Percentiles rank a stretch among this genome's conserved stretches.
Conservation (phyloP, 176 grass and related monocot genomes). For the Areca catechu region DNA sequence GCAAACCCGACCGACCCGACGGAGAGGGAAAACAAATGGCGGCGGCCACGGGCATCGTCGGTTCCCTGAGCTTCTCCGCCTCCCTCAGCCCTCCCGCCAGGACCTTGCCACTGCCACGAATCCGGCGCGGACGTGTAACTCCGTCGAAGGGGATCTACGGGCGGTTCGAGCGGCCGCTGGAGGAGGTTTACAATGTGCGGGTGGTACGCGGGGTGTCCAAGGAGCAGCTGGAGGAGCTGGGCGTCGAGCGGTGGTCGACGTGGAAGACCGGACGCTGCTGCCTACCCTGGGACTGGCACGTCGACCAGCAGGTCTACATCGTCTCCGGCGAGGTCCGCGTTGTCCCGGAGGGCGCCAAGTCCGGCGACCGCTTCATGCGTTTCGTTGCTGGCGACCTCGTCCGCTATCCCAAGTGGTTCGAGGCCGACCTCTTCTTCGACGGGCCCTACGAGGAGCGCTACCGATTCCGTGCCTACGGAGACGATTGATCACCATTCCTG, state of each 20-base stretch:
- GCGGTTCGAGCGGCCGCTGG: conserved; percentile 30
- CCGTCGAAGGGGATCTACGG: not conserved
- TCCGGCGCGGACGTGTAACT: too few relatives aligned
- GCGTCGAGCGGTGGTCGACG: conserved; percentile 35
- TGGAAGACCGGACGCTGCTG: conserved; percentile 74
- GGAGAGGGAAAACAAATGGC: not conserved
- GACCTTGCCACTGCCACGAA: too few relatives aligned
- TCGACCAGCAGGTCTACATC: conserved; percentile 85
- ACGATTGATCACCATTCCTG: conserved; percentile 16
- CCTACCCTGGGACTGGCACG: conserved; percentile 91
- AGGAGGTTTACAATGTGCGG: conserved; percentile 79
- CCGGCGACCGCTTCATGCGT: conserved; percentile 70
- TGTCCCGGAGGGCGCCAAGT: conserved; percentile 55
- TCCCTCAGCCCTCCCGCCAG: not conserved
- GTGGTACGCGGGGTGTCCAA: conserved; percentile 53
- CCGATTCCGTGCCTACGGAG: conserved; percentile 67
- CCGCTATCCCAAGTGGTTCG: conserved; percentile 80
- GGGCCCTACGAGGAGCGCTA: conserved; percentile 90
- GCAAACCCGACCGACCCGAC: too few relatives aligned
- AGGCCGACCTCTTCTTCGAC: conserved; percentile 88
- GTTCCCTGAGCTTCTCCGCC: not conserved
- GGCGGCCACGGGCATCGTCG: not conserved
- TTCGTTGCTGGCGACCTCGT: conserved; percentile 89
- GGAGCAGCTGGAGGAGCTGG: conserved; percentile 16
- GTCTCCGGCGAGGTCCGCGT: conserved; percentile 83